Evolutionary conservation across 1,139 yeast genomes (phyloP), one percentile per base, ranked within the genome.

Genomic region (Pichia sp.): DNA sequence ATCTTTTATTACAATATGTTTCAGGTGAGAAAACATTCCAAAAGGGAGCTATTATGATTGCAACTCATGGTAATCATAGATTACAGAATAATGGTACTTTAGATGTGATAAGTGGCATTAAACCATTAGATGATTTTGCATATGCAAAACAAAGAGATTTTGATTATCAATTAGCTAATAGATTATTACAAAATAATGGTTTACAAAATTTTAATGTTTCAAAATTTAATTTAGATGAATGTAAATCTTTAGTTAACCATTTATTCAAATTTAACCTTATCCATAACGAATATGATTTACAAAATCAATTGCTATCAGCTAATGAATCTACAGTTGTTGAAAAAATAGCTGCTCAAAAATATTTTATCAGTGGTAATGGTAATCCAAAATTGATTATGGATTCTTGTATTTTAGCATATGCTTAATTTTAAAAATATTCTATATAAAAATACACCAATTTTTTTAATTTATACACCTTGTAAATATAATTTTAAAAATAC

Each of bases 361-460:
- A 80, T 58, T 74, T 78, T 52, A 60, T 81, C 31, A 74, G 84
- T 52, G 90, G 95, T 40, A 79, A 82, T 53, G 96, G 96, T 55
- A 87, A 85, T 63, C 90, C 95, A 35, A 74, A 84, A 47, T 78
- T 76, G 52, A 64, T 86, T 51, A 63, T 83, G 49, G 80, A 70
- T 57, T 70, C 76, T 45, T 65, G 70, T 54, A 66, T 69, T 26
- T 42, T 61, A 45, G 53, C 56, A 24, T 63, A 60, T 49, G 57
- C 56, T 45, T 63, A 49, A 48, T 16, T 16, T 16, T 16, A 16
- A 16, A 16, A 16, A 16, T 16, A 16, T 16, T 16, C 16, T 16
- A 16, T 16, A 16, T 16, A 16, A 16, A 16, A 16, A 16, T 16
- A 16, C 16, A 16, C 16, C 16, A 16, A 16, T 16, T 16, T 16